These are phyloP conservation scores for Avena eriantha DNA, from an alignment of 176 grass and related monocot genomes.

Conservation along the genomic window DNA sequence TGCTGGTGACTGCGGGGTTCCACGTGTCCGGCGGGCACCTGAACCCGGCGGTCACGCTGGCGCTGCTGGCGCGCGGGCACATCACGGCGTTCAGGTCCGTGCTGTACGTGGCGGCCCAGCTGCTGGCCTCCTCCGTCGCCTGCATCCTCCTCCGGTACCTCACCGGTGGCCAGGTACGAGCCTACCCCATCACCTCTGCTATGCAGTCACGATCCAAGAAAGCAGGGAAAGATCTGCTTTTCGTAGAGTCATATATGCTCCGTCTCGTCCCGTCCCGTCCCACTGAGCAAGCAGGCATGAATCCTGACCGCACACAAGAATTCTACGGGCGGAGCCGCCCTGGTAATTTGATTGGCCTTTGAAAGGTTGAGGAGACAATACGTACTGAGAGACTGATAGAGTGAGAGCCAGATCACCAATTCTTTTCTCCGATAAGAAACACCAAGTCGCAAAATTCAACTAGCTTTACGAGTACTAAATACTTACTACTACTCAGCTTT, in stretches of 20 bases:
- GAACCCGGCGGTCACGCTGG: conserved; percentile 91
- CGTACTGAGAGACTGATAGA: neutral
- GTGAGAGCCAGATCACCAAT: neutral
- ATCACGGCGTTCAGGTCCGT: conserved; percentile 61
- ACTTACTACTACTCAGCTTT: neutral
- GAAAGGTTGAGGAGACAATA: neutral
- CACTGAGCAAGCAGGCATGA: neutral
- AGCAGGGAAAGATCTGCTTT: neutral
- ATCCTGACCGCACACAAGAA: neutral
- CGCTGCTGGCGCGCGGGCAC: conserved; percentile 77
- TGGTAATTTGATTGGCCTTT: neutral
- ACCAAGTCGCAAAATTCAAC: neutral
- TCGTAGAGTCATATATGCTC: neutral
- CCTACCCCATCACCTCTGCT: neutral
- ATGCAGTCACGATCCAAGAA: conserved; percentile 9
- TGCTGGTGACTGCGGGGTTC: conserved; percentile 57
- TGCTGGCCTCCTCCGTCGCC: conserved; percentile 67
- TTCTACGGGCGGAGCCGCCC: neutral
- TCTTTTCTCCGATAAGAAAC: neutral
- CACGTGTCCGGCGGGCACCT: conserved; percentile 80
- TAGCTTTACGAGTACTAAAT: neutral
- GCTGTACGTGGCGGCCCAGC: conserved; percentile 82
- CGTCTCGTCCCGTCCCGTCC: neutral
- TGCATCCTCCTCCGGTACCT: conserved; percentile 65
- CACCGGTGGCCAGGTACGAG: conserved; percentile 57